Percentiles rank a stretch among this genome's conserved stretches.
These are phyloP conservation scores for Penicillium hesseltinei DNA, from an alignment of 2,329 filamentous ascomycete species.

Conservation along the genomic window DNA sequence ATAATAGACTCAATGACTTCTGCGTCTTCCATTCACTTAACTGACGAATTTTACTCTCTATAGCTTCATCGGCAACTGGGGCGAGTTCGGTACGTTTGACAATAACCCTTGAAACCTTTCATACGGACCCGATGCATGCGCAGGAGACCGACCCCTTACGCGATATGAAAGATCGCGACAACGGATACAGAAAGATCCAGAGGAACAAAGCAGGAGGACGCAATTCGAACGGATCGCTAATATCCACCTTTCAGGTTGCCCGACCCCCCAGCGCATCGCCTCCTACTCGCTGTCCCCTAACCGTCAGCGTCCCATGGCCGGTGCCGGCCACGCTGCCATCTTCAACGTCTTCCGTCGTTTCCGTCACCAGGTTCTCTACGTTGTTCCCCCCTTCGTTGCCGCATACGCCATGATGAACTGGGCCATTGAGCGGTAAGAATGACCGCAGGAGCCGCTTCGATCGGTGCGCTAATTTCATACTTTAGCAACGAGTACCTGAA, in stretches of 20 bases:
- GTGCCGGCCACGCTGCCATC: conserved; percentile 73
- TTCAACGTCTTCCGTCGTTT: conserved; percentile 95
- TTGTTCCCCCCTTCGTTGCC: conserved; percentile 72
- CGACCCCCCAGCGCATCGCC: conserved; percentile 56
- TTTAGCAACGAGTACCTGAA: conserved; percentile 51
- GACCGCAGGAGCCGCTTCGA: conserved; percentile 31
- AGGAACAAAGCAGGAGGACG: neutral
- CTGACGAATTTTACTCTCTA: conserved; percentile 27
- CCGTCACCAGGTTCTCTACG: conserved; percentile 83
- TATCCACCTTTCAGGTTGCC: conserved; percentile 29
- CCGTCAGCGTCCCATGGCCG: conserved; percentile 83
- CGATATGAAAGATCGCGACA: neutral
- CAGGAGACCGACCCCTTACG: conserved; percentile 1
- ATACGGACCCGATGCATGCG: conserved; percentile 13
- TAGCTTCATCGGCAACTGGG: conserved; percentile 75
- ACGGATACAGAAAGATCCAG: neutral
- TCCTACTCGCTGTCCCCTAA: conserved; percentile 80
- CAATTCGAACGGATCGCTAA: neutral
- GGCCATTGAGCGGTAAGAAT: conserved; percentile 77
- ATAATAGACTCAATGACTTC: neutral
- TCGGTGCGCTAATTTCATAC: conserved; percentile 10
- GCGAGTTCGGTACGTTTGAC: conserved; percentile 66
- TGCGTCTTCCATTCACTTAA: neutral
- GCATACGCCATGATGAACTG: conserved; percentile 85
- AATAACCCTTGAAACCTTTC: conserved; percentile 15